phyloP scores from a whole-genome alignment of 1,284 basidiomycete species.

The Apiotrichum mycotoxinovorans region DNA sequence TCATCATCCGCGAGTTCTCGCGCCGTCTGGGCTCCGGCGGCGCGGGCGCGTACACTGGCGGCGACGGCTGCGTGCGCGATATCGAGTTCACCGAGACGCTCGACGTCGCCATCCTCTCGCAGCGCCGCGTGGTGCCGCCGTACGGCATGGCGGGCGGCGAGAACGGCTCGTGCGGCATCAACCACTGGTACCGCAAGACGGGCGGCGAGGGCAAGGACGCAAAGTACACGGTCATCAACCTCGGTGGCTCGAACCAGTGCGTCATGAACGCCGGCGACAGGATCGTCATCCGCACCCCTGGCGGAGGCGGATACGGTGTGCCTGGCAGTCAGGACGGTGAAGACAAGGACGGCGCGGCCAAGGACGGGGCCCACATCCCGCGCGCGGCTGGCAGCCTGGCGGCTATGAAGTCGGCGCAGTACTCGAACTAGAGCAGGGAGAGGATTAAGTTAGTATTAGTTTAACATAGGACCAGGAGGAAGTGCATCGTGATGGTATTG shows the following conservation, averaged over 20 bases:
- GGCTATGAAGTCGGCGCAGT: constrained; percentile 15
- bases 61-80: constrained; percentile 83
- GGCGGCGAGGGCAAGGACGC: constrained; percentile 12
- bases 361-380: background rate
- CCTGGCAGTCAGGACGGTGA: constrained; percentile 3
- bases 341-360: constrained; percentile 6
- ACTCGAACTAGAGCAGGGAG: constrained; percentile 10
- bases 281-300: constrained; percentile 80
- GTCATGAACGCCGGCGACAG: constrained; percentile 81
- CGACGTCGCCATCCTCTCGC: constrained; percentile 71
- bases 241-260: constrained; percentile 84
- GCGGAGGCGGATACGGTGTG: constrained; percentile 70
- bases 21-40: constrained; percentile 71
- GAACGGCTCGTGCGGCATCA: constrained; percentile 69
- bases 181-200: constrained; percentile 63
- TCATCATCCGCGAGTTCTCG: constrained; percentile 78
- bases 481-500: too few relatives aligned
- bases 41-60: constrained; percentile 72
- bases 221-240: constrained; percentile 65
- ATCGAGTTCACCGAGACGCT: constrained; percentile 79
- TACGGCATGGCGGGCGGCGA: constrained; percentile 87
- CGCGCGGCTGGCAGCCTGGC: constrained; percentile 15
- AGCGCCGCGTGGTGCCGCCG: constrained; percentile 81
- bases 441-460: background rate
- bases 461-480: background rate